Base-by-base conservation (phyloP, 1,139 yeast genomes). In the Yamadazyma epiphylla region DNA sequence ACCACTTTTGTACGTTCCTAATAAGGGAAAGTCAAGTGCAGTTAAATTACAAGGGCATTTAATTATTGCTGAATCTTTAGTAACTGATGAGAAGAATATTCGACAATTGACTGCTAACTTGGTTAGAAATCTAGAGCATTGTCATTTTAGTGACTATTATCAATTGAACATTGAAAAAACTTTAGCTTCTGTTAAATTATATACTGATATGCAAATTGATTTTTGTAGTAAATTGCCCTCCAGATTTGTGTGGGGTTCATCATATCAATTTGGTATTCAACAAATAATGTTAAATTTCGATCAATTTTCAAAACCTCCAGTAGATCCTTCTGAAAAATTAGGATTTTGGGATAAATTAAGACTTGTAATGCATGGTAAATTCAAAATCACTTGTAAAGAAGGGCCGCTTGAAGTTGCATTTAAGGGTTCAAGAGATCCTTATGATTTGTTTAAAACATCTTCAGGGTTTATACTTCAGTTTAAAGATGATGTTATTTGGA, bases 221-320 rank as follows among this genome's bases (percentile, higher is more conserved):
- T 67, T 84, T 24, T 64, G 69, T 33, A 73, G 94, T 0, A 60
- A 64, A 13, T 53, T 57, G 6, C 80, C 91, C 0, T 76, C 94
- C 0, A 63, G 85, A 22, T 77, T 86, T 25, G 77, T 86, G 0
- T 88, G 96, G 95, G 94, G 95, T 17, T 80, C 81, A 22, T 82
- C 88, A 0, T 81, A 80, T 48, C 87, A 80, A 45, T 89, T 95
- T 23, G 94, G 88, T 2, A 71, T 89, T 24, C 89, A 87, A 42
- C 91, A 87, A 42, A 70, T 80, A 2, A 84, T 85, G 81, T 63
- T 78, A 33, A 83, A 79, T 36, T 71, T 89, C 44, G 96, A 88
- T 46, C 81, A 83, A 32, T 85, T 89, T 51, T 79, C 94, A 1
- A 91, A 81, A 45, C 84, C 85, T 1, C 84, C 84, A 55, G 60